Evolutionary conservation across 1,139 yeast genomes (phyloP), one percentile per base, ranked within the genome.

Genomic region (Magnusiomyces clavatus): DNA sequence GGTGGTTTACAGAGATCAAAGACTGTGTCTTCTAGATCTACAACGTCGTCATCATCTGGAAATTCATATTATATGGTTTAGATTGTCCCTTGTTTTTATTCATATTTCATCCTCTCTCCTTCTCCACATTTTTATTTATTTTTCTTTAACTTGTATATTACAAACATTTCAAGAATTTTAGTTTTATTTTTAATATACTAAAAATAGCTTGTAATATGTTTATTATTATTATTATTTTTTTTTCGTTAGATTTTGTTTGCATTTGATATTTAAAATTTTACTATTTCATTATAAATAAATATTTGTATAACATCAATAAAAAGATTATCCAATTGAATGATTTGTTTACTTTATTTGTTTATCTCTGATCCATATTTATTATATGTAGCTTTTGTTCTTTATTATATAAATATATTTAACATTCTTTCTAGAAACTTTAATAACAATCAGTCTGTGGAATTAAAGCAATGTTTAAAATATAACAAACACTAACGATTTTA

Each of bases 51-150:
- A 11, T 8, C 48, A 6, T 36, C 42, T 17, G 48, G 38, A 45
- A 45, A 45, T 29, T 45, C 48, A 17, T 45, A 45, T 29, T 45
- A 36, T 37, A 45, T 45, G 16, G 42, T 45, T 36, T 45, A 20
- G n/a, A 3, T 40, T 14, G 24, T 4, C 14, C 13, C 24, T 20
- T 17, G 14, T 42, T 42, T 19, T 42, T 11, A 6, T 42, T 19
- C 40, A 37, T 40, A 3, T 40, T 40, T 40, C 11, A 12, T 40
- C 19, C 5, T 40, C 14, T 40, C 14, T 40, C 39, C 39, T 10
- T 40, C 20, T 19, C 11, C 11, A 14, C 17, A 16, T 14, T 40
- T 16, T 40, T 40, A 14, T 40, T 40, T 5, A 8, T 40, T 19
- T 40, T 14, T 40, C 24, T 40, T 16, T 40, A 5, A 6, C n/a